Conservation (phyloP, 176 grass and related monocot genomes). For the Rhipidocladum racemiflorum region DNA sequence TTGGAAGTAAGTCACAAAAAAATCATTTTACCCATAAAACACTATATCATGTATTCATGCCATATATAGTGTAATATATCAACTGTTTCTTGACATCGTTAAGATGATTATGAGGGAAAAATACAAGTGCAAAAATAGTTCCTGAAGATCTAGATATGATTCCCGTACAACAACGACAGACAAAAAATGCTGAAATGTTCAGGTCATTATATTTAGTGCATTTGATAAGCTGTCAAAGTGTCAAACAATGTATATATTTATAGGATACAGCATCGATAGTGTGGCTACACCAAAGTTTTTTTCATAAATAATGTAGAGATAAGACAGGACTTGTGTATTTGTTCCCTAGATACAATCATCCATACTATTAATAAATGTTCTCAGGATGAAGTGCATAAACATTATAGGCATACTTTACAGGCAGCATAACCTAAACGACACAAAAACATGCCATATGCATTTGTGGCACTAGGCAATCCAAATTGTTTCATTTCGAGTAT, state of each 20-base stretch:
- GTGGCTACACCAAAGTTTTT: background rate
- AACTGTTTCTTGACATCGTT: background rate
- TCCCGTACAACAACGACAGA: background rate
- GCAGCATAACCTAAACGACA: background rate
- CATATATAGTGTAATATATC: background rate
- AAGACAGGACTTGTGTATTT: background rate
- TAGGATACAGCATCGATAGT: background rate
- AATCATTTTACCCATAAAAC: background rate
- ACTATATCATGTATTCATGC: background rate
- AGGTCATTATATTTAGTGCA: background rate
- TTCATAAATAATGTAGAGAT: background rate
- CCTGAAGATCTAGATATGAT: background rate
- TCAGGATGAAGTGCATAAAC: background rate
- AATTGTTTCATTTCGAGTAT: background rate
- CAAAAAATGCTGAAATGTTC: background rate
- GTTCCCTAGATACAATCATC: background rate
- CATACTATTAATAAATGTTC: background rate
- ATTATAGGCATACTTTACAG: background rate
- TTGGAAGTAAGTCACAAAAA: background rate
- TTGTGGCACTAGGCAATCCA: background rate
- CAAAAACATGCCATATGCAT: background rate
- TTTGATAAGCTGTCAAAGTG: slow-evolving; percentile 3
- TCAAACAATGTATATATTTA: background rate
- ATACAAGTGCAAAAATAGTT: background rate
- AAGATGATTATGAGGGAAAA: background rate